Evolutionary conservation across 441 rosid species (phyloP).

Genomic region (Pelargonium fulgidum): DNA sequence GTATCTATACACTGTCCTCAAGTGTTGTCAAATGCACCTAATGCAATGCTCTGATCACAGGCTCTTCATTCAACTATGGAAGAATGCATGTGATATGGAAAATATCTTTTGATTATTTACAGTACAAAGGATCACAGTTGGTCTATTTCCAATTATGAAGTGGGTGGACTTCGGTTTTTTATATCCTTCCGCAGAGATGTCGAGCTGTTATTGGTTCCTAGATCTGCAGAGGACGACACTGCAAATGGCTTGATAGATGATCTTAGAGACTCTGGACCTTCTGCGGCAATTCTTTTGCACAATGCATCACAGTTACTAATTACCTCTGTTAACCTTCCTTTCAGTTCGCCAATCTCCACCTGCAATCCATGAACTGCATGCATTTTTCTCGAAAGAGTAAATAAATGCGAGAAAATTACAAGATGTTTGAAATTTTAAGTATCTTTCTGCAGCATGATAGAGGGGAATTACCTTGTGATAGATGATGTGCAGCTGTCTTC

Average conservation of each 20-base stretch:
- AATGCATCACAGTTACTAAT: conserved; percentile 66
- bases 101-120: not conserved
- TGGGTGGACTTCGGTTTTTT: conserved; percentile 24
- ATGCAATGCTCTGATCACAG: not conserved
- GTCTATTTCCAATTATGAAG: conserved; percentile 26
- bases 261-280: conserved; percentile 68
- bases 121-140: not conserved
- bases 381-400: conserved; percentile 14
- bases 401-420: not conserved
- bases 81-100: not conserved
- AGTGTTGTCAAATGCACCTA: not conserved
- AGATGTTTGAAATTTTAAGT: not conserved
- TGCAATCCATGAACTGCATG: conserved; percentile 67
- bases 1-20: not conserved
- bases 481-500: conserved; percentile 72
- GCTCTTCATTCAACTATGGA: not conserved
- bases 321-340: conserved; percentile 82
- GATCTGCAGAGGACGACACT: conserved; percentile 23
- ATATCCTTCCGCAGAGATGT: conserved; percentile 21
- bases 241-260: conserved; percentile 47
- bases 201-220: conserved; percentile 22
- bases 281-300: conserved; percentile 61
- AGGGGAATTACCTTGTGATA: conserved; percentile 56
- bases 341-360: conserved; percentile 87
- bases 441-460: not conserved